Percentiles rank a stretch among this genome's conserved stretches.
Conservation (phyloP, 2,329 filamentous ascomycete species). For the Monascus ruber region DNA sequence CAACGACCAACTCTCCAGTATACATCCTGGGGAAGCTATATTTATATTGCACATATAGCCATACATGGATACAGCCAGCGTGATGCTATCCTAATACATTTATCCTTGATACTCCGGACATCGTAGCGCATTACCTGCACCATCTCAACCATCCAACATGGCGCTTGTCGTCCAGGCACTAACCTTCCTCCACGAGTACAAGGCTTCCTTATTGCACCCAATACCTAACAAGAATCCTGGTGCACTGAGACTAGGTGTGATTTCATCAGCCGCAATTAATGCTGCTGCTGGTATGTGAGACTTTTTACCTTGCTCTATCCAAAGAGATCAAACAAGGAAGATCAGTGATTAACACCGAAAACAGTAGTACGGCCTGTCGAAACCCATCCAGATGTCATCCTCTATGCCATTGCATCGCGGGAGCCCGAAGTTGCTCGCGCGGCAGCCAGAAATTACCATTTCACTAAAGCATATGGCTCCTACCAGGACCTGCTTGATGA, state of each 20-base stretch:
- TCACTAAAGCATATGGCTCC: conserved; percentile 30
- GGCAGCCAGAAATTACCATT: conserved; percentile 41
- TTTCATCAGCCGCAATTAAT: conserved; percentile 14
- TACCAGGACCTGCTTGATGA: conserved; percentile 12
- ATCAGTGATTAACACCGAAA: background rate
- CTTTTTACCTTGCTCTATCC: background rate
- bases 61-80: background rate
- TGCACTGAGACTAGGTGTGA: conserved; percentile 12
- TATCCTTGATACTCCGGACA: no score
- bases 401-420: conserved; percentile 44
- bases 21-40: no score
- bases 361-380: conserved; percentile 35
- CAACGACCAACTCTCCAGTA: no score
- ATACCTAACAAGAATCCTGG: conserved; percentile 11
- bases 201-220: conserved; percentile 10
- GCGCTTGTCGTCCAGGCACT: conserved; percentile 13
- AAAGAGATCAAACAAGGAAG: background rate
- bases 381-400: conserved; percentile 42
- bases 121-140: background rate
- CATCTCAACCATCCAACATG: conserved; percentile 7
- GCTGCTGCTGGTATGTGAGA: conserved; percentile 6
- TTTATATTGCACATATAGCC: no score
- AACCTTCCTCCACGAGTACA: conserved; percentile 14
- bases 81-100: no score
- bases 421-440: conserved; percentile 35